Conservation (phyloP, 2,329 filamentous ascomycete species). For the Aspergillus chevalieri region DNA sequence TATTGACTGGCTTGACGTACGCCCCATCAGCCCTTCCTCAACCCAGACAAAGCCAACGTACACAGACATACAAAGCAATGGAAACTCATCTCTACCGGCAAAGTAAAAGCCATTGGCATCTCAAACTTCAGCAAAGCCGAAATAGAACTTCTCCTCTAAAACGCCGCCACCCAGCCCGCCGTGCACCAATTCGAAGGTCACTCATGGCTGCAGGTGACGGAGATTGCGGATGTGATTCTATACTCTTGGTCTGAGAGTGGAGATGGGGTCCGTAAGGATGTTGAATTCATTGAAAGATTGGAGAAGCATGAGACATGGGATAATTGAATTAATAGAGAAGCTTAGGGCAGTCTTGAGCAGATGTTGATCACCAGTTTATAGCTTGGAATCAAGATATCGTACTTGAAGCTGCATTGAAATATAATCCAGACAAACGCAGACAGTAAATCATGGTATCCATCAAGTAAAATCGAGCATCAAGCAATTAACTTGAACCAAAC, state of each 20-base stretch:
- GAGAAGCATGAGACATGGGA: no score
- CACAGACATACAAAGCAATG: constrained; percentile 47
- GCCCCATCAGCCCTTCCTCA: constrained; percentile 3
- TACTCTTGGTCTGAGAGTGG: no score
- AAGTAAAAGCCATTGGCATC: constrained; percentile 48
- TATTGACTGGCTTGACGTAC: constrained; percentile 46
- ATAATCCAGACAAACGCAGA: no score
- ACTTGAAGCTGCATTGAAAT: no score
- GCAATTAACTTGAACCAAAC: neutral
- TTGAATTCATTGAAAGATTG: no score
- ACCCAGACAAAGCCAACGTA: neutral
- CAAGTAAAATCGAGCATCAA: neutral
- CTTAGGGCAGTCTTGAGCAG: no score
- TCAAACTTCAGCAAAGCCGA: constrained; percentile 48
- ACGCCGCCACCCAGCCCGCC: constrained; percentile 41
- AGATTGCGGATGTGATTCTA: no score
- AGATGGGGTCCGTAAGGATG: no score
- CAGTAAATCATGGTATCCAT: no score
- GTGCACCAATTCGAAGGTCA: constrained; percentile 50
- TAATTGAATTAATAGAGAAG: no score
- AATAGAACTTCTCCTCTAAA: constrained; percentile 42
- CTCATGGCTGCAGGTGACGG: constrained; percentile 41
- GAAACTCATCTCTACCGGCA: constrained; percentile 37
- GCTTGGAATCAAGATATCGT: no score
- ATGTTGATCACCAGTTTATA: no score